A percentile compares a stretch with the other conserved stretches of the same genome.
These are phyloP conservation scores for Pseudozyma hubeiensis DNA, from an alignment of 1,284 basidiomycete genomes.

Conservation along the genomic window DNA sequence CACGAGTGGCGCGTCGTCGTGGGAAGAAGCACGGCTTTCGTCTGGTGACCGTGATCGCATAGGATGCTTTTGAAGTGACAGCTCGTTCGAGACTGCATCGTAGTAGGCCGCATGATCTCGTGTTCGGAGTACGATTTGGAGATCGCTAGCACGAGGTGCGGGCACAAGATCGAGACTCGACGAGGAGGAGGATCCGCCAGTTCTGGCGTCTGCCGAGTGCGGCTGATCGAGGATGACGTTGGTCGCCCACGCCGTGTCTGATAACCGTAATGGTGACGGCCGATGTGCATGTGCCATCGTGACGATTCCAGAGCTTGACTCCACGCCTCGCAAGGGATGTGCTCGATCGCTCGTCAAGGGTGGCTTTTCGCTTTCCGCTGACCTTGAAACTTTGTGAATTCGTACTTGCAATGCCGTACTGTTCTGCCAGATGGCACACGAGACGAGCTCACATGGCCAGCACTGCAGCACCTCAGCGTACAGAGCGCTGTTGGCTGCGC, in stretches of 20 bases:
- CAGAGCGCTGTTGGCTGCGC: too few relatives aligned
- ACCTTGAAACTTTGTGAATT: too few relatives aligned
- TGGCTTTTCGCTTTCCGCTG: too few relatives aligned
- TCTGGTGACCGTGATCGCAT: neutral
- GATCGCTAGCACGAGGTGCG: constrained; percentile 32
- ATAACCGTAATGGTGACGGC: constrained; percentile 27
- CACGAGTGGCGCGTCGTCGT: constrained; percentile 20
- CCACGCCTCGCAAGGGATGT: too few relatives aligned
- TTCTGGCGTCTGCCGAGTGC: neutral
- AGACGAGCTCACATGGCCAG: too few relatives aligned
- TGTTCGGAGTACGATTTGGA: constrained; percentile 60
- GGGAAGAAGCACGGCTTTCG: neutral
- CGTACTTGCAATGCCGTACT: too few relatives aligned
- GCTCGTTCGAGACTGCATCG: constrained; percentile 42
- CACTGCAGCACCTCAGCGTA: too few relatives aligned
- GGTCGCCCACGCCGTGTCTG: constrained; percentile 21
- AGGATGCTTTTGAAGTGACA: constrained; percentile 40
- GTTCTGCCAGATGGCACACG: too few relatives aligned
- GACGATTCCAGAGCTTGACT: too few relatives aligned
- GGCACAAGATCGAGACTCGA: constrained; percentile 50
- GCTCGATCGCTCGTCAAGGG: too few relatives aligned
- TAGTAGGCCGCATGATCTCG: constrained; percentile 56
- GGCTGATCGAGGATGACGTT: constrained; percentile 15
- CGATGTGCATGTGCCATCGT: constrained; percentile 17
- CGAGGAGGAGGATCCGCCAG: neutral